These are phyloP conservation scores for Musa troglodytarum DNA, from an alignment of 176 grass and related monocot species.

Conservation along the genomic window DNA sequence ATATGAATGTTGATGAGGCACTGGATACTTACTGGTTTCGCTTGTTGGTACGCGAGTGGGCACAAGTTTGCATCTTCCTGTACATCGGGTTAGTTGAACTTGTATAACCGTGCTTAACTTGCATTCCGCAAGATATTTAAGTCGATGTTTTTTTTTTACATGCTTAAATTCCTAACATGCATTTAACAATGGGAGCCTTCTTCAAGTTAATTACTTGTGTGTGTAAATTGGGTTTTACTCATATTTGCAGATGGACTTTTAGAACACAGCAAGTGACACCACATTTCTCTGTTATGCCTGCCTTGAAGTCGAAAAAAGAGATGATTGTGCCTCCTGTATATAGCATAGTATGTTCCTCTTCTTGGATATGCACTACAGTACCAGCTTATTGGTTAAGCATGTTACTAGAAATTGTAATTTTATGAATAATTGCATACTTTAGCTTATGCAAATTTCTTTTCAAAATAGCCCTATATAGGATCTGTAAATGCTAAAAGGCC, in stretches of 20 bases:
- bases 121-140: background rate
- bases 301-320: constrained; percentile 56
- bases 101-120: background rate
- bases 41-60: constrained; percentile 84
- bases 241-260: constrained; percentile 73
- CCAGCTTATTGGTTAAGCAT: background rate
- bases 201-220: background rate
- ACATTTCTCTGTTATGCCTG: constrained; percentile 62
- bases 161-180: background rate
- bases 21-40: constrained; percentile 92
- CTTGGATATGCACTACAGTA: background rate
- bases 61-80: constrained; percentile 88
- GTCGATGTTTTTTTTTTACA: too few species aligned
- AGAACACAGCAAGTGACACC: constrained; percentile 75
- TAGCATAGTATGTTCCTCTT: constrained; percentile 61
- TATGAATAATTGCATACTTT: background rate
- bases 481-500: background rate
- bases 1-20: constrained; percentile 83
- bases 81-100: constrained; percentile 73
- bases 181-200: background rate
- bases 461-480: too few species aligned
- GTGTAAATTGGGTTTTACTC: background rate
- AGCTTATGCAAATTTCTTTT: background rate
- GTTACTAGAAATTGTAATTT: background rate
- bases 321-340: constrained; percentile 75